Base-by-base conservation (phyloP, 2,329 filamentous ascomycete species). In the Cercospora sp. region DNA sequence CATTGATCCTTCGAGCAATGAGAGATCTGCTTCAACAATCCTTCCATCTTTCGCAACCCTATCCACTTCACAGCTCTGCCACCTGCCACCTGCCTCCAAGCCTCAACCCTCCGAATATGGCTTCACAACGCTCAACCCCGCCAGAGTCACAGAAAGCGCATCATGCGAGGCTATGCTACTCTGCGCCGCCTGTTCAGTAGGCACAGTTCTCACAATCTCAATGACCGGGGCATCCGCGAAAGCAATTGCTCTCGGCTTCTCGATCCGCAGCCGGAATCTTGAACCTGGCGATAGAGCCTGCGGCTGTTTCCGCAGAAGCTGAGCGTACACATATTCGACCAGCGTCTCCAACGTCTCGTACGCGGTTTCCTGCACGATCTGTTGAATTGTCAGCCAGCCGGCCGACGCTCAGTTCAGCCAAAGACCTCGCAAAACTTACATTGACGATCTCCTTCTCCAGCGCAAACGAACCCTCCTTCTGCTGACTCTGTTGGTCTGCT, bases 231-330 rank as follows among this genome's bases (percentile, higher is more conserved):
- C 89, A 71, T 92, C 90, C 1, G 91, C 91, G 73, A 90, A 87
- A 0, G 88, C 86, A 20, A 93, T 89, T 0, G 91, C 91, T 12
- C 89, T 87, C 2, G 91, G 91, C 80, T 93, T 93, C 78, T 89
- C 88, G 62, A 93, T 80, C 26, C 82, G 81, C 42, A 93, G 83
- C 68, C 83, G 85, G 61, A 93, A 80, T 66, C 83, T 83, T 79
- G 85, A 85, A 13, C 81, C 80, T 12, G 77, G 71, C 42, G 78
- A 66, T 6, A 65, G 67, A 64, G 10, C 62, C 70, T 67, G 67
- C 48, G 81, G 79, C 70, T 80, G 78, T 48, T 67, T 68, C 42
- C 69, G 67, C 55, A 70, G 65, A 33, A 81, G 75, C 51, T 82
- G 78, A 42, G 76, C 76, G 70, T 81, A 77, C 2, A 83, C 71